Percentiles rank a stretch among this genome's conserved stretches.
These are phyloP conservation scores for Myriosclerotinia duriaeana DNA, from an alignment of 2,329 filamentous ascomycete species.

Conservation along the genomic window DNA sequence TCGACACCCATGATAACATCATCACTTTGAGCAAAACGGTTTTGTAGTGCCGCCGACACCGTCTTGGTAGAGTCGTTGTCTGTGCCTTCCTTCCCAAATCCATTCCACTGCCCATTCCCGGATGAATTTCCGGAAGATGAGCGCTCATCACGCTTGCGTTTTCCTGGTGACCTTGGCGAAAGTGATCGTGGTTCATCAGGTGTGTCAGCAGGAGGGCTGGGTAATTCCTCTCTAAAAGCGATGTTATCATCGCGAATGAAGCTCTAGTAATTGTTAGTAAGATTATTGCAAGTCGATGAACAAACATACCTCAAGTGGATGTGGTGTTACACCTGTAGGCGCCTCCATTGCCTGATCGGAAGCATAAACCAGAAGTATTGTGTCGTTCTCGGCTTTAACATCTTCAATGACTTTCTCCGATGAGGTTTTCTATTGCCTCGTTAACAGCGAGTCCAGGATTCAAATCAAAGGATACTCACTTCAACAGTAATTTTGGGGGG, in stretches of 20 bases:
- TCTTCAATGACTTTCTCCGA: conserved; percentile 48
- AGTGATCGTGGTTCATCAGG: conserved; percentile 14
- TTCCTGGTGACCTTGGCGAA: conserved; percentile 29
- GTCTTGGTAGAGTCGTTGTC: neutral
- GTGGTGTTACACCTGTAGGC: conserved; percentile 41
- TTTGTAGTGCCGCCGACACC: conserved; percentile 6
- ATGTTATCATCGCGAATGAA: conserved; percentile 55
- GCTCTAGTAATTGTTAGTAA: conserved; percentile 40
- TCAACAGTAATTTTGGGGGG: conserved; percentile 49
- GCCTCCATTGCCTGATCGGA: conserved; percentile 49
- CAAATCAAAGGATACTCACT: conserved; percentile 42
- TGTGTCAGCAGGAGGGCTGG: conserved; percentile 23
- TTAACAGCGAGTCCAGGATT: neutral
- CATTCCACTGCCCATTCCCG: conserved; percentile 15
- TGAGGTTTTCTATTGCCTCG: conserved; percentile 47
- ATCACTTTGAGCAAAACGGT: neutral
- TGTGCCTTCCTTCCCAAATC: neutral
- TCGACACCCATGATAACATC: conserved; percentile 34
- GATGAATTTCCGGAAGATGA: conserved; percentile 23
- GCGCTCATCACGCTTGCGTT: conserved; percentile 36
- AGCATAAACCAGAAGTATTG: conserved; percentile 54
- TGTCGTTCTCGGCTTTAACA: conserved; percentile 51
- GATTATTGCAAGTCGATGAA: neutral
- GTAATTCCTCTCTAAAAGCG: conserved; percentile 52
- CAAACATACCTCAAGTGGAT: conserved; percentile 42